Percentiles rank a stretch among this genome's conserved stretches.
These are phyloP conservation scores for Panus rudis DNA, from an alignment of 768 basidiomycete species.

Conservation along the genomic window DNA sequence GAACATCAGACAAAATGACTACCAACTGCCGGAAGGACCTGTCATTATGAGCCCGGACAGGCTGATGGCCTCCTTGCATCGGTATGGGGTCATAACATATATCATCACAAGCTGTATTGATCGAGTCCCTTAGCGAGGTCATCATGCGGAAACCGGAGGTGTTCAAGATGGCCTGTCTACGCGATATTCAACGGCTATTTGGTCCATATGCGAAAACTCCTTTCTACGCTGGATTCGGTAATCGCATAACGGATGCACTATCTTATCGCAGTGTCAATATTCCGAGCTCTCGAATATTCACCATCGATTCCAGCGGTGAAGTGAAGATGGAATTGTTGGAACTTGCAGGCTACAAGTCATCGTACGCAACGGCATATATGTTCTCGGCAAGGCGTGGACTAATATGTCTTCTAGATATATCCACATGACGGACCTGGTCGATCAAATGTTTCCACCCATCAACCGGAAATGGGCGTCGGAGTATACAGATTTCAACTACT, in stretches of 20 bases:
- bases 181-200: conserved; percentile 90
- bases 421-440: conserved; percentile 98
- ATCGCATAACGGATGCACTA: conserved; percentile 95
- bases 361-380: conserved; percentile 40
- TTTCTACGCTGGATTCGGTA: conserved; percentile 97
- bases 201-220: conserved; percentile 64
- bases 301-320: conserved; percentile 90
- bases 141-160: conserved; percentile 98
- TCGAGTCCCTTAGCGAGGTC: conserved; percentile 61
- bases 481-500: conserved; percentile 96
- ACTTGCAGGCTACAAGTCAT: conserved; percentile 93
- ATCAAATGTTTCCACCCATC: conserved; percentile 98
- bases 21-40: conserved; percentile 94
- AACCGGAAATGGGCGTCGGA: conserved; percentile 83
- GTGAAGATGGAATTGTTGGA: conserved; percentile 98
- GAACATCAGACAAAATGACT: conserved; percentile 92
- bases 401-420: conserved; percentile 61
- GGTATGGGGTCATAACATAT: conserved; percentile 42
- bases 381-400: conserved; percentile 1
- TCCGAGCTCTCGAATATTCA: conserved; percentile 91
- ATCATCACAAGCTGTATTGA: neutral
- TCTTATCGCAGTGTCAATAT: conserved; percentile 97
- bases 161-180: conserved; percentile 99
- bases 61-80: conserved; percentile 87
- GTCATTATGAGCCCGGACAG: conserved; percentile 99